Base-by-base conservation (phyloP, 2,329 filamentous ascomycete genomes). In the Juglanconis oblonga region DNA sequence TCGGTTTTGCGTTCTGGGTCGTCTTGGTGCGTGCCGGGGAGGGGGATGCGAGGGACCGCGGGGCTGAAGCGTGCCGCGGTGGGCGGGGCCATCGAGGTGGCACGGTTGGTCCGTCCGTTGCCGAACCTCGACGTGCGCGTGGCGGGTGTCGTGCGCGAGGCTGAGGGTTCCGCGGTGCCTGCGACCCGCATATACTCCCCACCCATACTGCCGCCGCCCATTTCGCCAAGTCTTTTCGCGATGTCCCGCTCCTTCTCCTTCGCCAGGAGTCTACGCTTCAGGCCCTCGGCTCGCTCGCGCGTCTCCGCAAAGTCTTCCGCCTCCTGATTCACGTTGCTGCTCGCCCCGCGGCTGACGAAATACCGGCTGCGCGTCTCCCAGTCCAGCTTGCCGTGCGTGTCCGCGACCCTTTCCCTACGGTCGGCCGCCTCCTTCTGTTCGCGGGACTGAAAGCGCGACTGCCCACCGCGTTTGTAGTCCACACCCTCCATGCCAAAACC, bases 171-270 rank as follows among this genome's bases (percentile, higher is more conserved):
- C 5, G 57, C 35, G 3, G 53, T 60, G 3, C 64, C 65, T 5
- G 69, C 58, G 24, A 71, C 73, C 56, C 76, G 80, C 81, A 92
- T 87, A 72, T 93, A 93, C 62, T 91, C 88, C 51, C 80, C 83
- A 2, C 89, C 90, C 0, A 88, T 82, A 5, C 87, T 87, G 24
- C 47, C 52, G 52, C 77, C 81, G 9, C 89, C 89, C 61, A 87
- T 77, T 54, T 82, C 77, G 9, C 84, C 85, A 2, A 95, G 78
- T 65, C 85, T 85, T 70, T 84, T 86, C 64, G 87, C 88, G 52
- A 95, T 81, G 31, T 91, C 87, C 24, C 86, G 79, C 71, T 94
- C 91, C 68, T 84, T 88, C 72, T 93, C 89, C 66, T 86, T 83
- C 13, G 83, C 83, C 5, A 85, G 83, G 5, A 92, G 76, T 3